Conservation (phyloP, 1,284 basidiomycete species). For the Thelephora terrestris region DNA sequence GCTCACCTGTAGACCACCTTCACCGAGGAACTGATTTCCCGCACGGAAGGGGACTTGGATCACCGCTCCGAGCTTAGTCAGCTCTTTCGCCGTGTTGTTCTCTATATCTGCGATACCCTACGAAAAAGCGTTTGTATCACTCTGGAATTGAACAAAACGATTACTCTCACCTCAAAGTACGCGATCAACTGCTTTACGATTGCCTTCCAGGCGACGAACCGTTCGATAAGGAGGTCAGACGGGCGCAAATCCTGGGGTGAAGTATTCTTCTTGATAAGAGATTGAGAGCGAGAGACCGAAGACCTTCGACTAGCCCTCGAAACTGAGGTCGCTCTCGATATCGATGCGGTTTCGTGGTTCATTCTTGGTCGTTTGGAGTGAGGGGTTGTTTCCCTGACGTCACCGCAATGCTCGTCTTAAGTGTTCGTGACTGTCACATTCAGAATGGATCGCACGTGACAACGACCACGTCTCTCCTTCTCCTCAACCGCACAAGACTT, state of each 20-base stretch:
- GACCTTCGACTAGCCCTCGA: constrained; percentile 57
- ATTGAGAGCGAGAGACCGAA: constrained; percentile 66
- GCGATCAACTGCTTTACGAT: constrained; percentile 94
- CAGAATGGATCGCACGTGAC: background rate
- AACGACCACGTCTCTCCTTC: background rate
- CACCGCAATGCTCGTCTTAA: background rate
- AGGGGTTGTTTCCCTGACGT: background rate
- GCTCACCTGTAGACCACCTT: constrained; percentile 61
- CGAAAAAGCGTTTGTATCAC: constrained; percentile 18
- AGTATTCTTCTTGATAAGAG: constrained; percentile 85
- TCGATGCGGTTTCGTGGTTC: constrained; percentile 34
- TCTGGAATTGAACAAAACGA: no score
- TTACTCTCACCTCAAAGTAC: constrained; percentile 63
- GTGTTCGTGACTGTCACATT: background rate
- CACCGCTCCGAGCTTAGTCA: constrained; percentile 93
- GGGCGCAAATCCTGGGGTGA: constrained; percentile 86
- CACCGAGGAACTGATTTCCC: constrained; percentile 92
- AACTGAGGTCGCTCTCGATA: constrained; percentile 62
- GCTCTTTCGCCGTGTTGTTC: constrained; percentile 89
- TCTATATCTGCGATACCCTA: constrained; percentile 91
- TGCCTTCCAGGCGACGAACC: constrained; percentile 87
- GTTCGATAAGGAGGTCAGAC: constrained; percentile 94
- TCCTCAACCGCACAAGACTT: background rate
- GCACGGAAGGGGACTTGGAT: constrained; percentile 96
- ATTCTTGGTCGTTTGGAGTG: constrained; percentile 18